Evolutionary conservation across 2,329 filamentous ascomycete genomes (phyloP), one percentile per base, ranked within the genome.

Genomic region (Calonectria pseudoturangicola): DNA sequence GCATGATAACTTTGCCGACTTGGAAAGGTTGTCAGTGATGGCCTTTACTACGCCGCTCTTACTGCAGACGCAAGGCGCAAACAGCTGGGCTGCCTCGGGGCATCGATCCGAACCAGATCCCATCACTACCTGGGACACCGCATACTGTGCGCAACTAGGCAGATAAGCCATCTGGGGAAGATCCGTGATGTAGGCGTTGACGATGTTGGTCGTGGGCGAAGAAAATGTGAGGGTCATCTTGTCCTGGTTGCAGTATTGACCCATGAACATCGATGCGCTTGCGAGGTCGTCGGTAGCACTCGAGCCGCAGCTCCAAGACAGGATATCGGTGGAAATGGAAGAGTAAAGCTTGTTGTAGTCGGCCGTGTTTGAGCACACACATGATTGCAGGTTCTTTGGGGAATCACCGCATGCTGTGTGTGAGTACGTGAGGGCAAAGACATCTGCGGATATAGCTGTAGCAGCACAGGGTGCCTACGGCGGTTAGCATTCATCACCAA

Each of bases 21-120:
- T 82, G 71, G 84, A 86, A 70, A 91, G 86, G 7, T 78, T 76
- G 56, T 84, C 82, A 77, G 84, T 88, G 33, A 88, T 82, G 8
- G 79, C 74, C 7, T 82, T 78, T 6, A 87, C 87, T 68, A 90
- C 88, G 47, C 87, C 84, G 60, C 87, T 85, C 78, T 90, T 90
- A 51, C 78, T 80, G 79, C 89, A 91, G 28, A 87, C 87, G 71
- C 89, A 91, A 2, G 87, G 86, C 2, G 88, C 88, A 27, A 88
- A 83, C 36, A 85, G 78, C 33, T 82, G 83, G 12, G 85, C 83
- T 2, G 84, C 83, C 27, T 80, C 71, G 15, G 86, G 86, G 60
- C 87, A 88, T 30, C 73, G 73, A 6, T 70, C 43, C 0, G 67
- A 70, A 21, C 67, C 77, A 62, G 73, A 71, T 71, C 75, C 78